Evolutionary conservation across 345 rosid species (phyloP).

Genomic region (Orychophragmus violaceus): DNA sequence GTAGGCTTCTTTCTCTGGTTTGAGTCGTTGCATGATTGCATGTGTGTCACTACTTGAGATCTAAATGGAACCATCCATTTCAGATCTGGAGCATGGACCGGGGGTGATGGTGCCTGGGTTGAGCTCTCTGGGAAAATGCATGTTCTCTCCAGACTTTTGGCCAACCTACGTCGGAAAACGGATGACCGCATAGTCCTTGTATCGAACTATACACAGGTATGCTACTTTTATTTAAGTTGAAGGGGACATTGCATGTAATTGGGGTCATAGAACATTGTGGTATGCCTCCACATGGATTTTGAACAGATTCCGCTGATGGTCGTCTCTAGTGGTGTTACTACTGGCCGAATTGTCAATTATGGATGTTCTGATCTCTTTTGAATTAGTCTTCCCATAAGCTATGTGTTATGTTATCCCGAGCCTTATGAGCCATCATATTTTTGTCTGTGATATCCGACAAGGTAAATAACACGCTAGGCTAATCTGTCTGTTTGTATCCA

Average conservation of each 20-base stretch:
- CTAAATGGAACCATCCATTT: conserved; percentile 14
- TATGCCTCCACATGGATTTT: conserved; percentile 3
- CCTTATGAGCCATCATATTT: conserved; percentile 3
- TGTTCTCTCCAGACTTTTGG: conserved; percentile 82
- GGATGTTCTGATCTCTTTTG: background rate
- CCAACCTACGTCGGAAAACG: conserved; percentile 71
- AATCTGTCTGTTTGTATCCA: background rate
- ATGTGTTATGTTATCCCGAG: conserved; percentile 5
- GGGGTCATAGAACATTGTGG: background rate
- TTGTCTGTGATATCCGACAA: conserved; percentile 4
- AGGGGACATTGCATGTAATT: background rate
- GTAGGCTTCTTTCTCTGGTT: conserved; percentile 32
- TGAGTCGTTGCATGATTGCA: background rate
- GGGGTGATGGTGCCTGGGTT: conserved; percentile 96
- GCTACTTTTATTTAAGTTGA: conserved; percentile 8
- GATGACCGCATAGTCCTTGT: conserved; percentile 95
- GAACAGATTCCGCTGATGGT: conserved; percentile 13
- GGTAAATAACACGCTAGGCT: background rate
- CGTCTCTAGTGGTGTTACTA: background rate
- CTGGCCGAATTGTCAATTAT: background rate
- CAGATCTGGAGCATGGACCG: conserved; percentile 94
- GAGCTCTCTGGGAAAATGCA: conserved; percentile 99
- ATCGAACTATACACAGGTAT: conserved; percentile 95
- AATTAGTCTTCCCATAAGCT: conserved; percentile 10
- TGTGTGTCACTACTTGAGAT: conserved; percentile 12